These are phyloP conservation scores for Cyclotella choctawhatcheeana DNA, from an alignment of 108 stramenopile genomes.

Conservation along the genomic window DNA sequence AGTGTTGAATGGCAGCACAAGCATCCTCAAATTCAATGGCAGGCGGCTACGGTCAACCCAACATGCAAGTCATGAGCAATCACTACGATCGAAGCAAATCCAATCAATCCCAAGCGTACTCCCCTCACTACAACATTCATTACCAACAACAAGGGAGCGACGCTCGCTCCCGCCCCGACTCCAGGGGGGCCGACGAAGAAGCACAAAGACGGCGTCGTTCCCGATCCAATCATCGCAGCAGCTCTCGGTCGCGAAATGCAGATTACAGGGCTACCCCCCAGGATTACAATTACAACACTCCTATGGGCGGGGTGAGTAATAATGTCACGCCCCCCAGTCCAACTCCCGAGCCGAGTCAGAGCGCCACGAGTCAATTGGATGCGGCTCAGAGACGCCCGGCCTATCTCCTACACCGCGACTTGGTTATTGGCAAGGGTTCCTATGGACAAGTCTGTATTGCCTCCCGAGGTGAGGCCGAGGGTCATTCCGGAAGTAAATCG, in stretches of 20 bases:
- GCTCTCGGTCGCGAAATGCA: neutral
- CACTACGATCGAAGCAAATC: slow-evolving; percentile 17
- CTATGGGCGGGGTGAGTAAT: slow-evolving; percentile 17
- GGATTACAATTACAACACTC: slow-evolving; percentile 13
- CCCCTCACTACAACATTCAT: slow-evolving; percentile 27
- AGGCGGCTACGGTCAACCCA: slow-evolving; percentile 22
- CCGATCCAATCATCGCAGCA: slow-evolving; percentile 17
- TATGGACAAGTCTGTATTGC: slow-evolving; percentile 95
- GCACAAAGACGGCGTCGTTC: slow-evolving; percentile 21
- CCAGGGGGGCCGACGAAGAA: slow-evolving; percentile 17
- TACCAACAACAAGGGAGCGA: slow-evolving; percentile 6
- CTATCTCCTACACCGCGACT: slow-evolving; percentile 86
- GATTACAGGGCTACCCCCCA: slow-evolving; percentile 10
- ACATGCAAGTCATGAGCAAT: slow-evolving; percentile 42
- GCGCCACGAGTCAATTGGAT: slow-evolving; percentile 32
- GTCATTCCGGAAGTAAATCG: slow-evolving; percentile 53
- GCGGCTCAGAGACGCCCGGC: slow-evolving; percentile 77
- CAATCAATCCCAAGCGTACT: slow-evolving; percentile 5
- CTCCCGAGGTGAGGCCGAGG: slow-evolving; percentile 84
- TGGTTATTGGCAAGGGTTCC: slow-evolving; percentile 91
- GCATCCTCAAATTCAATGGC: neutral
- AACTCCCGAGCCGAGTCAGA: slow-evolving; percentile 18
- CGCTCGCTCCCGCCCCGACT: slow-evolving; percentile 2
- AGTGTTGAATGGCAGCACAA: slow-evolving; percentile 19
- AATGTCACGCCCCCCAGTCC: slow-evolving; percentile 38